phyloP scores from a whole-genome alignment of 1,284 basidiomycete genomes.

The Malassezia japonica region DNA sequence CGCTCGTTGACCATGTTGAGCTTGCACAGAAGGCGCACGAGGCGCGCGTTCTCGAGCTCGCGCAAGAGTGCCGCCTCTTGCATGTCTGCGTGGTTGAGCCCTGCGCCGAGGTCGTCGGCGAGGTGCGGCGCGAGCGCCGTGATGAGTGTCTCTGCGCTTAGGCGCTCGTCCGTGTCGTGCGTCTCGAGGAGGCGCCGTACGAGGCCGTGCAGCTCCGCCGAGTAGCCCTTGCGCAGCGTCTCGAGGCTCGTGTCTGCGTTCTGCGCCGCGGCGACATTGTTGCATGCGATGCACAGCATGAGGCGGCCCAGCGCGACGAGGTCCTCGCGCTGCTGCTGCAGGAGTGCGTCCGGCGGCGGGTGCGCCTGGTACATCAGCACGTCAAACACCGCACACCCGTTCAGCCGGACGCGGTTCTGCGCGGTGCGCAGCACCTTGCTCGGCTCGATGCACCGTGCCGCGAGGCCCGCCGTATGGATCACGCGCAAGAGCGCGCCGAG shows the following conservation, averaged over 20 bases:
- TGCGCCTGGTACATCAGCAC: constrained; percentile 37
- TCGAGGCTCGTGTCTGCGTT: constrained; percentile 71
- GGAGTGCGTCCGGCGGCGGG: constrained; percentile 19
- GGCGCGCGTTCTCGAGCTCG: constrained; percentile 90
- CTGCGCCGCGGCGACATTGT: constrained; percentile 56
- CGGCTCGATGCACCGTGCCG: constrained; percentile 72
- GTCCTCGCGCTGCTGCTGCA: constrained; percentile 64
- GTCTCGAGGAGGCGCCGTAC: constrained; percentile 69
- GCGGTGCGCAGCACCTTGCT: constrained; percentile 74
- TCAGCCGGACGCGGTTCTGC: constrained; percentile 23
- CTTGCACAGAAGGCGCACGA: constrained; percentile 85
- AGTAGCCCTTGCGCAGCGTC: constrained; percentile 64
- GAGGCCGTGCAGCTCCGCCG: constrained; percentile 69
- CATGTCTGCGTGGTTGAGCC: constrained; percentile 65
- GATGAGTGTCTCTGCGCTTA: constrained; percentile 70
- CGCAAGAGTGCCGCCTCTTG: constrained; percentile 74
- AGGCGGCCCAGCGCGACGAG: constrained; percentile 75
- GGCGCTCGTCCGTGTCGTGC: constrained; percentile 25
- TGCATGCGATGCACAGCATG: constrained; percentile 69
- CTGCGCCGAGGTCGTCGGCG: constrained; percentile 71
- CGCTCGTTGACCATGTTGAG: constrained; percentile 97
- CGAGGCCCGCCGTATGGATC: constrained; percentile 71
- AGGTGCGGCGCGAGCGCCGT: constrained; percentile 68
- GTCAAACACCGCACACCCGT: constrained; percentile 43
- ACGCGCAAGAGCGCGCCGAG: constrained; percentile 76